These are phyloP conservation scores for Pueraria montana DNA, from an alignment of 306 rosid species.

Conservation along the genomic window DNA sequence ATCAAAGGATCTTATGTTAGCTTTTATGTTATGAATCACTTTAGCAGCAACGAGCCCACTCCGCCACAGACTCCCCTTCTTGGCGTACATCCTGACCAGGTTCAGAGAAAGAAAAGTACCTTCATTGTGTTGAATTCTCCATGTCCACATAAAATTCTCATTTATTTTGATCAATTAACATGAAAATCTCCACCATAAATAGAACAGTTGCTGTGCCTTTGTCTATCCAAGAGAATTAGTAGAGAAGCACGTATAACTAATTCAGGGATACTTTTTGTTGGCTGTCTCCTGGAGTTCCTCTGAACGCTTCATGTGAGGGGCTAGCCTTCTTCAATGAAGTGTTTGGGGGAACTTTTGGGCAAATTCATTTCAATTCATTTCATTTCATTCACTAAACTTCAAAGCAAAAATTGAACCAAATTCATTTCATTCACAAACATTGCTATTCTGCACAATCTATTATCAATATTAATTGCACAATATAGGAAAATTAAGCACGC, in stretches of 20 bases:
- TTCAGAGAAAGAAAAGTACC: background rate
- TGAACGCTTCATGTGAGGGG: constrained; percentile 50
- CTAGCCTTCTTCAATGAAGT: constrained; percentile 44
- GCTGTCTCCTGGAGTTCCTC: constrained; percentile 57
- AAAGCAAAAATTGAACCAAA: background rate
- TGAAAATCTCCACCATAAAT: constrained; percentile 30
- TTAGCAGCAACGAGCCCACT: constrained; percentile 4
- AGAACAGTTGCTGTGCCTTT: background rate
- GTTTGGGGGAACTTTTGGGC: constrained; percentile 55
- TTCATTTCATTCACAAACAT: background rate
- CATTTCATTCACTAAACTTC: no score
- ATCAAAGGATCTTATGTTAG: background rate
- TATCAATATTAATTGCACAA: no score
- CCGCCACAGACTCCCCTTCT: background rate
- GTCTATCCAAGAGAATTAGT: background rate
- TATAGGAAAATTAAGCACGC: no score
- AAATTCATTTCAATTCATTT: no score
- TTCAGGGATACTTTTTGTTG: constrained; percentile 25
- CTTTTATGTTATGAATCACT: background rate
- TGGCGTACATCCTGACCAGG: constrained; percentile 45
- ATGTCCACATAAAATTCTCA: constrained; percentile 10
- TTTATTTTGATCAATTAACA: background rate
- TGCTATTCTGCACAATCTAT: no score
- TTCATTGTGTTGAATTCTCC: constrained; percentile 1
- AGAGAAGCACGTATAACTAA: no score